phyloP scores from a whole-genome alignment of 345 rosid species.

The Microthlaspi erraticum region DNA sequence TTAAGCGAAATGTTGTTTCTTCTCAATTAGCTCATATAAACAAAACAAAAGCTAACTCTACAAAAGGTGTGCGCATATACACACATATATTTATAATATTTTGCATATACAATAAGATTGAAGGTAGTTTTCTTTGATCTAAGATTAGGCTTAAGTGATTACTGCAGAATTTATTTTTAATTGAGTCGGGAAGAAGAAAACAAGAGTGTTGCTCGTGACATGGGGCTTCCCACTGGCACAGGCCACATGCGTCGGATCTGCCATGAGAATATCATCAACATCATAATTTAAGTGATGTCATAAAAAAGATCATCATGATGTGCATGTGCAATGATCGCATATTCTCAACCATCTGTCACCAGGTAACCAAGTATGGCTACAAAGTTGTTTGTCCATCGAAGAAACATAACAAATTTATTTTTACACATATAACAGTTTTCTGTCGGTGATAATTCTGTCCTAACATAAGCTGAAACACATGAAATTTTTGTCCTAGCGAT shows the following conservation, averaged over 20 bases:
- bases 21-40: slow-evolving; percentile 6
- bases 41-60: slow-evolving; percentile 20
- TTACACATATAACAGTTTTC: slow-evolving; percentile 19
- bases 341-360: slow-evolving; percentile 39
- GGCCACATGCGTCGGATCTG: slow-evolving; percentile 39
- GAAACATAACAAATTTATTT: slow-evolving; percentile 8
- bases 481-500: slow-evolving; percentile 9
- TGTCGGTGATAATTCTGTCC: slow-evolving; percentile 32
- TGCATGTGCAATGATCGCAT: slow-evolving; percentile 40
- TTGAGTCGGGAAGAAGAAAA: slow-evolving; percentile 27
- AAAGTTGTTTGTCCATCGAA: slow-evolving; percentile 35
- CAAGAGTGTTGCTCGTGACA: slow-evolving; percentile 36
- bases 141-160: slow-evolving; percentile 7
- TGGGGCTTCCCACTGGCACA: slow-evolving; percentile 42
- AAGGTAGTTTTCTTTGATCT: background rate
- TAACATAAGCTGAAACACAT: slow-evolving; percentile 7
- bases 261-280: slow-evolving; percentile 41
- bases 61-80: slow-evolving; percentile 3
- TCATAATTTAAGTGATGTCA: slow-evolving; percentile 37
- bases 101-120: slow-evolving; percentile 9
- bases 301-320: slow-evolving; percentile 35
- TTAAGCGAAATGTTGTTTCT: too few species aligned
- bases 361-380: slow-evolving; percentile 31
- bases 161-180: slow-evolving; percentile 11
- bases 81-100: background rate